phyloP scores from a whole-genome alignment of 164 flowering plant genomes.

The Echeveria elegans region DNA sequence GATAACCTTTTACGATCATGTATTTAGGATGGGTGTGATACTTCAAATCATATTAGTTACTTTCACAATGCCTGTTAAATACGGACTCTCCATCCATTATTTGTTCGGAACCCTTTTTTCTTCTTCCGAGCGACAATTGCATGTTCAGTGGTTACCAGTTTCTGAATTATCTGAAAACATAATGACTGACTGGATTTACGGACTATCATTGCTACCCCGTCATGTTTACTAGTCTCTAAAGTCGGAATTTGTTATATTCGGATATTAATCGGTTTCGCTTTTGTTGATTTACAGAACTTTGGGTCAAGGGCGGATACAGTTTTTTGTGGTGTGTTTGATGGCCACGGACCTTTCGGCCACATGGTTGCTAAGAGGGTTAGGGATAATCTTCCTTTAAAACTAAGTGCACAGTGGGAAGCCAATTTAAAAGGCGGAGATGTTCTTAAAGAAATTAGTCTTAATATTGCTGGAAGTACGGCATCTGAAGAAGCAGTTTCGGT shows the following conservation, averaged over 20 bases:
- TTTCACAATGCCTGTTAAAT: not conserved
- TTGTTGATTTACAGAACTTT: conserved; percentile 54
- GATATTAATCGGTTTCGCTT: not conserved
- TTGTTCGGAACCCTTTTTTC: not conserved
- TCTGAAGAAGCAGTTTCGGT: conserved; percentile 50
- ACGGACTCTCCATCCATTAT: not conserved
- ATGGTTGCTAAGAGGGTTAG: conserved; percentile 95
- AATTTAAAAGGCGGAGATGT: conserved; percentile 44
- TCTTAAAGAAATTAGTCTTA: conserved; percentile 43
- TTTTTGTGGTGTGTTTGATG: conserved; percentile 98
- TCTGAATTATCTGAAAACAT: too few relatives aligned
- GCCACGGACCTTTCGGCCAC: conserved; percentile 97
- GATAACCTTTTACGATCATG: too few relatives aligned
- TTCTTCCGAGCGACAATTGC: too few relatives aligned
- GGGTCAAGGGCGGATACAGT: conserved; percentile 77
- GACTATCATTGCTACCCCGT: not conserved
- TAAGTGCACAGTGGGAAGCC: conserved; percentile 84
- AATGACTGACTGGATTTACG: not conserved
- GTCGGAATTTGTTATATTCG: too few relatives aligned
- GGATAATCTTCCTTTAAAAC: conserved; percentile 80
- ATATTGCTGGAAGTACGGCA: conserved; percentile 43
- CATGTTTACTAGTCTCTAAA: too few relatives aligned
- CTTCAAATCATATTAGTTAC: not conserved
- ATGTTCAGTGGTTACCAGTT: too few relatives aligned
- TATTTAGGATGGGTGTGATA: not conserved